Percentiles rank a stretch among this genome's conserved stretches.
phyloP scores from a whole-genome alignment of 2,329 filamentous ascomycete species.

The Diaporthe sp. region DNA sequence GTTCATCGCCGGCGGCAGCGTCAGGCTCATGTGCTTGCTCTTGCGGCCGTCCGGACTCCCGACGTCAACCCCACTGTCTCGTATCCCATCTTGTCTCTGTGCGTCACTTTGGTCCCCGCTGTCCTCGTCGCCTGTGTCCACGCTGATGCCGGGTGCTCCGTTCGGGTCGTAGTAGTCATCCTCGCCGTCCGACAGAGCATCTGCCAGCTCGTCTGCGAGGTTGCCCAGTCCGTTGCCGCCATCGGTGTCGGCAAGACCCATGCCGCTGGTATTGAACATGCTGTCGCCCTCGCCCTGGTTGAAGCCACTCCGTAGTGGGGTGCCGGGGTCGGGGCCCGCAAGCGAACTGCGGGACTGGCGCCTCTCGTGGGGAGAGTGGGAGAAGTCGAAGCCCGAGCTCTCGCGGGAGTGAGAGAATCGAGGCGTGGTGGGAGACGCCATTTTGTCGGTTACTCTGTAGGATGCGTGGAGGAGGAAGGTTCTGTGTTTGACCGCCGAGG shows the following conservation, averaged over 20 bases:
- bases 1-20: conserved; percentile 56
- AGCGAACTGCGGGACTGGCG: conserved; percentile 58
- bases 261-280: conserved; percentile 56
- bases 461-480: background rate
- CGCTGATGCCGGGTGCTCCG: conserved; percentile 53
- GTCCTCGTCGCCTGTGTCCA: conserved; percentile 44
- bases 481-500: conserved; percentile 24
- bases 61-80: conserved; percentile 59
- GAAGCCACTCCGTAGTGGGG: conserved; percentile 62
- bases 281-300: conserved; percentile 62
- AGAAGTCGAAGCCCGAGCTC: conserved; percentile 66
- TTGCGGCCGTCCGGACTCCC: conserved; percentile 45
- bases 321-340: conserved; percentile 55
- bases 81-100: conserved; percentile 47
- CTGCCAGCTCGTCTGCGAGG: conserved; percentile 83
- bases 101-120: conserved; percentile 32
- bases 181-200: conserved; percentile 76
- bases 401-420: conserved; percentile 66
- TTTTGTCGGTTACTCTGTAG: conserved; percentile 51
- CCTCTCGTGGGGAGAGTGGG: conserved; percentile 59
- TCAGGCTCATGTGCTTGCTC: conserved; percentile 56
- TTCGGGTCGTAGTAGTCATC: conserved; percentile 63
- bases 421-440: conserved; percentile 66
- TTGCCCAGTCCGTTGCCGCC: conserved; percentile 76
- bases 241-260: conserved; percentile 53